Evolutionary conservation across 768 basidiomycete species (phyloP), one percentile per base, ranked within the genome.

Genomic region (Macrolepiota dolichaula): DNA sequence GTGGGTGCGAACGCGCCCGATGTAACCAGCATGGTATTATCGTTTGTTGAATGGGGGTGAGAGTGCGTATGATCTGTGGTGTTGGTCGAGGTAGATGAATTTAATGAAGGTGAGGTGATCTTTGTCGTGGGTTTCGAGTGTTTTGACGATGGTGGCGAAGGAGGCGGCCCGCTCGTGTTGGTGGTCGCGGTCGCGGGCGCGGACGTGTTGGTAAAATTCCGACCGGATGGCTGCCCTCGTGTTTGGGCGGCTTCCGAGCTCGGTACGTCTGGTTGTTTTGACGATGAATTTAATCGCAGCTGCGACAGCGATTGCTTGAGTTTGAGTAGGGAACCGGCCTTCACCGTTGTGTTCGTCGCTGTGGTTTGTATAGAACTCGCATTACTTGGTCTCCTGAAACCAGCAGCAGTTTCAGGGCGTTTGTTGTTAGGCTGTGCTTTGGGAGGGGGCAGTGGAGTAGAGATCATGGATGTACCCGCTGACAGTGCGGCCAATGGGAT

Each of bases 221-320:
- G 54, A 52, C 42, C 46, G 27, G 40, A 19, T 9, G 52, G 44
- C 4, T 19, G 27, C 25, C 1, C 25, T 37, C 19, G 42, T 6
- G 55, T 42, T 17, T 56, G 55, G 17, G 36, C 3, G 19, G 42
- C 19, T 36, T 2, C 44, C 46, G 38, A 32, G 40, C 25, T 38
- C n/a, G 62, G 35, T 35, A 35, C 47, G 46, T 54, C 52, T 38
- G 52, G 38, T 44, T 42, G 40, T 60, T 52, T 60, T 10, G 59
- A 49, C 24, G n/a, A 35, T 24, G 51, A 29, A 19, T 59, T 32
- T 29, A 52, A 46, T 35, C 59, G 59, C 19, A 60, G 37, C 24
- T 61, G 59, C 2, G 59, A 54, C 32, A 55, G 55, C 19, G 62
- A 63, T 25, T 53, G 57, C 50, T 63, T 63, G 42, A 42, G 51